A percentile compares a stretch with the other conserved stretches of the same genome.
phyloP scores from a whole-genome alignment of 768 basidiomycete genomes.

The Pisolithus tinctorius region DNA sequence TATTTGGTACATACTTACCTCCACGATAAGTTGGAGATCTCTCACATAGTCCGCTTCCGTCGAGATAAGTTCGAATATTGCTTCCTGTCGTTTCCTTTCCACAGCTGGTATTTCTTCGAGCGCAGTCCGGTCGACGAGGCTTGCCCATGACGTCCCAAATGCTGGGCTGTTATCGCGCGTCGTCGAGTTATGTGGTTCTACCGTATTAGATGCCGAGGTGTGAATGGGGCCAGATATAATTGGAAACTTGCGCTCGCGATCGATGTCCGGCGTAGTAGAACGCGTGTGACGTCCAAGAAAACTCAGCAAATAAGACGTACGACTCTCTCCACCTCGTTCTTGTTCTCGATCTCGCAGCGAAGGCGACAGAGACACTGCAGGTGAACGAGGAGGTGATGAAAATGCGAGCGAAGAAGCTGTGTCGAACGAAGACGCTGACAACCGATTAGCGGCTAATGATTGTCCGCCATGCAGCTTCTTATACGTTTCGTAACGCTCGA shows the following conservation, averaged over 20 bases:
- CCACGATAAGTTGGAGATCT: slow-evolving; percentile 86
- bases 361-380: slow-evolving; percentile 25
- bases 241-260: slow-evolving; percentile 40
- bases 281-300: slow-evolving; percentile 49
- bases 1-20: slow-evolving; percentile 41
- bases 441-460: slow-evolving; percentile 32
- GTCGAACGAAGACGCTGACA: slow-evolving; percentile 61
- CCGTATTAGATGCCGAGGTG: slow-evolving; percentile 16
- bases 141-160: slow-evolving; percentile 84
- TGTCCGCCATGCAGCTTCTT: slow-evolving; percentile 41
- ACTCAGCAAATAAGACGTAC: slow-evolving; percentile 46
- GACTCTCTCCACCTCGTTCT: slow-evolving; percentile 26
- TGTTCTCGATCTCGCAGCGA: slow-evolving; percentile 27
- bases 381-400: slow-evolving; percentile 37
- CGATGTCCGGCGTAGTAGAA: slow-evolving; percentile 43
- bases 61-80: slow-evolving; percentile 90
- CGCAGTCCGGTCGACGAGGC: slow-evolving; percentile 79
- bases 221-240: slow-evolving; percentile 69
- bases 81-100: slow-evolving; percentile 88
- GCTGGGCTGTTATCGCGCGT: slow-evolving; percentile 47
- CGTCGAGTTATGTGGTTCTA: slow-evolving; percentile 9
- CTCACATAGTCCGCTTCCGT: slow-evolving; percentile 90
- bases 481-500: slow-evolving; percentile 84
- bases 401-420: slow-evolving; percentile 21
- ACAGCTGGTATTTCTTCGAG: slow-evolving; percentile 69